Evolutionary conservation across 2,329 filamentous ascomycete species (phyloP).

Genomic region (Alternaria ventricosa): DNA sequence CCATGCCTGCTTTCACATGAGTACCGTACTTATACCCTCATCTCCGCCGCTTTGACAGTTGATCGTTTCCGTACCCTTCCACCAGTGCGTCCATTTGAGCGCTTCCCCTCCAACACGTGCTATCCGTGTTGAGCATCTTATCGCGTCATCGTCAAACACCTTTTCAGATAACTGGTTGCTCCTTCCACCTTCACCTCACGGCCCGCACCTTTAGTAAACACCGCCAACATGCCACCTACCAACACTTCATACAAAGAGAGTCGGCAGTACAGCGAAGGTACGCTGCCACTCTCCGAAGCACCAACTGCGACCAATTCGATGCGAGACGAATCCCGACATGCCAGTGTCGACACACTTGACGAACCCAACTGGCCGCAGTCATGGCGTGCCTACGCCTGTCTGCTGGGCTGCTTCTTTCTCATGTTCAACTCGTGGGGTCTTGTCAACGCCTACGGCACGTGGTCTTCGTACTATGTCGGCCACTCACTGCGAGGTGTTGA

Average conservation of each 20-base stretch:
- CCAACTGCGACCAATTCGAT: conserved; percentile 34
- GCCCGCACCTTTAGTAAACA: conserved; percentile 12
- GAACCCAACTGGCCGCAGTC: conserved; percentile 54
- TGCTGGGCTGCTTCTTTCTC: conserved; percentile 58
- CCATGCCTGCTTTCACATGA: conserved; percentile 18
- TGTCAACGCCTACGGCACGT: conserved; percentile 59
- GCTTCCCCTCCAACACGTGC: conserved; percentile 23
- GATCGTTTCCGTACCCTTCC: conserved; percentile 7
- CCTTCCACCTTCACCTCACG: conserved; percentile 9
- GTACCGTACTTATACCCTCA: conserved; percentile 29
- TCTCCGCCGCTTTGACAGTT: conserved; percentile 15
- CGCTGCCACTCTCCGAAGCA: conserved; percentile 33
- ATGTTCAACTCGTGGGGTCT: conserved; percentile 60
- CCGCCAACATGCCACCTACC: conserved; percentile 19
- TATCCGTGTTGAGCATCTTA: conserved; percentile 26
- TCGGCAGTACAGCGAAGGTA: conserved; percentile 26
- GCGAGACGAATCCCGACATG: conserved; percentile 20
- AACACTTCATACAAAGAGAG: conserved; percentile 24
- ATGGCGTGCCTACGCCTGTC: conserved; percentile 54
- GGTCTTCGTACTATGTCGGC: conserved; percentile 57
- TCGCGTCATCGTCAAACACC: conserved; percentile 11
- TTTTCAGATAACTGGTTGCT: conserved; percentile 8
- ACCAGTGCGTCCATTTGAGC: conserved; percentile 22
- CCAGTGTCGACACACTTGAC: conserved; percentile 19
- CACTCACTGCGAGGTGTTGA: conserved; percentile 50